Percentiles rank a stretch among this genome's conserved stretches.
Evolutionary conservation across 129 eudicot genomes (phyloP).

Genomic region (Centaurea solstitialis): DNA sequence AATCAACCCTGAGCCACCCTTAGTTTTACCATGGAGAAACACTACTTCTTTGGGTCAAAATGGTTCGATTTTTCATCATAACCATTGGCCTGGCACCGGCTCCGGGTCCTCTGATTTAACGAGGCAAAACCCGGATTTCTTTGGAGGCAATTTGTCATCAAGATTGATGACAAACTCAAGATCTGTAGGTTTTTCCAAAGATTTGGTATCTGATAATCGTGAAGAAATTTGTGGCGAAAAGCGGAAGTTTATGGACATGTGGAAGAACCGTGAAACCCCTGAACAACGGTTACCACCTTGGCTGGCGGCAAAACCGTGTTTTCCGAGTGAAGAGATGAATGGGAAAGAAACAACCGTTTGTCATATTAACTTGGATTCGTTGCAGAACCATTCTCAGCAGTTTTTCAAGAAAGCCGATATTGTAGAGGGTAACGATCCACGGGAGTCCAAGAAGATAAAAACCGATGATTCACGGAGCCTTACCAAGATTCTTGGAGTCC

Average conservation of each 20-base stretch:
- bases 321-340: constrained; percentile 28
- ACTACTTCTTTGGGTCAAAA: constrained; percentile 6
- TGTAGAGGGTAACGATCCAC: constrained; percentile 12
- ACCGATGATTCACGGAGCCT: constrained; percentile 1
- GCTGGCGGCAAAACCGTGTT: constrained; percentile 34
- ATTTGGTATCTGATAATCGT: background rate
- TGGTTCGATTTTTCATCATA: constrained; percentile 12
- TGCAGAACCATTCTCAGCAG: constrained; percentile 59
- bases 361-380: constrained; percentile 58
- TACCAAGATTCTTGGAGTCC: constrained; percentile 43
- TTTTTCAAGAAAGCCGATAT: constrained; percentile 51
- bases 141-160: constrained; percentile 22
- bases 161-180: constrained; percentile 12
- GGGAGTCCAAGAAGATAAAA: constrained; percentile 20
- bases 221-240: constrained; percentile 18
- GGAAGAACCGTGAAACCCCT: constrained; percentile 37
- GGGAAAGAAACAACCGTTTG: constrained; percentile 27
- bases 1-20: constrained; percentile 6
- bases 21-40: constrained; percentile 33
- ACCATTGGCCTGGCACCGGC: constrained; percentile 18
- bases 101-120: constrained; percentile 27
- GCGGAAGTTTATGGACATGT: constrained; percentile 31
- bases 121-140: constrained; percentile 31
- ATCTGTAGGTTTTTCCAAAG: constrained; percentile 19
- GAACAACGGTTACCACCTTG: constrained; percentile 37